Conservation (phyloP, 2,329 filamentous ascomycete species). For the Penicillium sp. region DNA sequence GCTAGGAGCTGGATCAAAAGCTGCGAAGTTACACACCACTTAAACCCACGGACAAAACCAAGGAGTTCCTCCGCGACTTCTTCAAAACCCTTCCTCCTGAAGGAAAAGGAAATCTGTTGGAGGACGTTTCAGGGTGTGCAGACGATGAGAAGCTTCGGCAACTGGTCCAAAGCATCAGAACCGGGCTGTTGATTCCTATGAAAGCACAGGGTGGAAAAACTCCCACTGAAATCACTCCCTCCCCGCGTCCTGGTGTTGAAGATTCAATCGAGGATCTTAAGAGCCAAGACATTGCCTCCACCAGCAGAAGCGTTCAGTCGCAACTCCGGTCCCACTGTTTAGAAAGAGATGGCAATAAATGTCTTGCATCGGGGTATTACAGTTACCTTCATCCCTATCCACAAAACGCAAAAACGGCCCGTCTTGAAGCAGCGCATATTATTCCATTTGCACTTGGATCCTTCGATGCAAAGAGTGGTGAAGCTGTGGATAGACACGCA, state of each 20-base stretch:
- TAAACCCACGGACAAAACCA: slow-evolving; percentile 18
- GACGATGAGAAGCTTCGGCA: slow-evolving; percentile 24
- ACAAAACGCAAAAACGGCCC: slow-evolving; percentile 14
- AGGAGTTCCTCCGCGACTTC: slow-evolving; percentile 21
- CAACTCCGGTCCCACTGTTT: slow-evolving; percentile 19
- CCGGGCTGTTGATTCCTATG: slow-evolving; percentile 28
- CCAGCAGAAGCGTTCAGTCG: slow-evolving; percentile 16
- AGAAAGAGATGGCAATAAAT: slow-evolving; percentile 29
- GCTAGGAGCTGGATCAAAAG: slow-evolving; percentile 20
- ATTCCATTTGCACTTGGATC: slow-evolving; percentile 27
- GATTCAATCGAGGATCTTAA: slow-evolving; percentile 29
- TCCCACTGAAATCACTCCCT: slow-evolving; percentile 23
- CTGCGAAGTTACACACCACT: slow-evolving; percentile 16
- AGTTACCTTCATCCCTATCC: slow-evolving; percentile 18
- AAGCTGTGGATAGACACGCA: slow-evolving; percentile 18
- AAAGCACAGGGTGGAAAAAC: slow-evolving; percentile 27
- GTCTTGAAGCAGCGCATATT: slow-evolving; percentile 28
- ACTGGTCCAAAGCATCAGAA: slow-evolving; percentile 26
- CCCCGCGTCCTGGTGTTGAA: slow-evolving; percentile 24
- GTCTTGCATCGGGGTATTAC: slow-evolving; percentile 24
- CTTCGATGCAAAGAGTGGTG: slow-evolving; percentile 15
- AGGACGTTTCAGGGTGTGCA: slow-evolving; percentile 23
- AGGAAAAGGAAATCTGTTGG: slow-evolving; percentile 25
- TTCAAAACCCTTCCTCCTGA: slow-evolving; percentile 21
- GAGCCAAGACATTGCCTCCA: slow-evolving; percentile 18